Base-by-base conservation (phyloP, 768 basidiomycete genomes). In the Aureoboletus auriporus region DNA sequence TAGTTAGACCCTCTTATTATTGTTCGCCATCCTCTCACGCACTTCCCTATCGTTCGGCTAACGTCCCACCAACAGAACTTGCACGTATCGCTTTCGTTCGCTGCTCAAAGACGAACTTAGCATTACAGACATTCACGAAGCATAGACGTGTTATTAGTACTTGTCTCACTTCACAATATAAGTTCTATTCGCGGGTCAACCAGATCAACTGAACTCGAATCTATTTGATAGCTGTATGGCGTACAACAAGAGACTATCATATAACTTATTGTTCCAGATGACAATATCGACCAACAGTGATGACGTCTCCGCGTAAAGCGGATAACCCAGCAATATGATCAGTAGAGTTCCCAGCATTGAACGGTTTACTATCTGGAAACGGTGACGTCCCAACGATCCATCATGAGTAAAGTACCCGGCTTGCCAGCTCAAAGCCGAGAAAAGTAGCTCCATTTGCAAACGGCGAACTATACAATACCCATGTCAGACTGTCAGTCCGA, bases 361-460 rank as follows among this genome's bases (percentile, higher is more conserved):
- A 23, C 12, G 34, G 42, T 35, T 26, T 47, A 16, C 23, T 16
- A 27, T 50, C 44, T 17, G 20, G 30, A 37, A 39, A 5, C 20
- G 35, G 14, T 14, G 33, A 31, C 4, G 20, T 44, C 40, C 20
- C 29, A 13, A 26, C 20, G n/a, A 40, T 50, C 13, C 9, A 44
- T 59, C 26, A 67, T 16, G 64, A 63, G 59, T 80, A 81, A 51
- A 89, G 69, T 37, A 81, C 53, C 39, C 93, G 78, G 69, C 82
- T 92, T 38, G 90, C 91, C 71, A 97, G 76, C 74, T 98, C 95
- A 60, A 93, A 97, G 1, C 91, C 93, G 48, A 95, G 80, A 77
- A 97, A 98, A 0, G 95, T 98, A 1, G 92, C 92, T 16, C 93
- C 95, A 58, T 97, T 98, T 10, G 94, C 94, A 60, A 96, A 95